phyloP scores from a whole-genome alignment of 495 filamentous ascomycete genomes.

The Penicillium pancosmium region DNA sequence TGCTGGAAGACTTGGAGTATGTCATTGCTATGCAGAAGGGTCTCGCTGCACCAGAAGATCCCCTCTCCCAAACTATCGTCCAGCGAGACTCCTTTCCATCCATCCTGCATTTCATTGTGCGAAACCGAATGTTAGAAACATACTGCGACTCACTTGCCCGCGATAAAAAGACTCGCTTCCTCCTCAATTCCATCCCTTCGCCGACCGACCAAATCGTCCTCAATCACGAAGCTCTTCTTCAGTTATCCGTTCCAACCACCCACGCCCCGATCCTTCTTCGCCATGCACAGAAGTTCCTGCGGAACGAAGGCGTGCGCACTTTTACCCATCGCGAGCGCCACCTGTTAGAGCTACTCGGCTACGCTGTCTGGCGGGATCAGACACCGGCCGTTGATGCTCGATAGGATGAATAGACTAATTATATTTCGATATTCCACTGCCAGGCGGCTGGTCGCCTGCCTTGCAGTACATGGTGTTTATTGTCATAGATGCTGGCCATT shows the following conservation, averaged over 20 bases:
- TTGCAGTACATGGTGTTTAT: too few species aligned
- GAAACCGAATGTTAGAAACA: conserved; percentile 41
- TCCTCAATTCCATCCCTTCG: conserved; percentile 14
- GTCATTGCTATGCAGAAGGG: conserved; percentile 28
- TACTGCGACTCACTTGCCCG: conserved; percentile 37
- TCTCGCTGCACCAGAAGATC: conserved; percentile 16
- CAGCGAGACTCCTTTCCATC: conserved; percentile 31
- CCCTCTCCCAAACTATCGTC: conserved; percentile 16
- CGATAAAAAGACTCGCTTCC: conserved; percentile 22
- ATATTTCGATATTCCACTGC: too few species aligned
- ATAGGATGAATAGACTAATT: not conserved
- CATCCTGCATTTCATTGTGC: conserved; percentile 37
- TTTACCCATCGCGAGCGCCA: conserved; percentile 48
- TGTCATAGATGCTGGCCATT: too few species aligned
- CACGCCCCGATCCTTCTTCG: conserved; percentile 13
- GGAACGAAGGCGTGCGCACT: conserved; percentile 25
- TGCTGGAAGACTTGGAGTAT: conserved; percentile 37
- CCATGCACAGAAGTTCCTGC: conserved; percentile 33
- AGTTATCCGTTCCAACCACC: not conserved
- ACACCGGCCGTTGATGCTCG: not conserved
- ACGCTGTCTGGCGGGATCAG: conserved; percentile 45
- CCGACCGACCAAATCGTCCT: conserved; percentile 21
- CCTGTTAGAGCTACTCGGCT: conserved; percentile 43
- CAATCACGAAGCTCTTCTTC: conserved; percentile 18
- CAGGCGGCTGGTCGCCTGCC: too few species aligned